Percentiles rank a stretch among this genome's conserved stretches.
phyloP scores from a whole-genome alignment of 2,329 filamentous ascomycete species.

The Hymenoscyphus occultus region DNA sequence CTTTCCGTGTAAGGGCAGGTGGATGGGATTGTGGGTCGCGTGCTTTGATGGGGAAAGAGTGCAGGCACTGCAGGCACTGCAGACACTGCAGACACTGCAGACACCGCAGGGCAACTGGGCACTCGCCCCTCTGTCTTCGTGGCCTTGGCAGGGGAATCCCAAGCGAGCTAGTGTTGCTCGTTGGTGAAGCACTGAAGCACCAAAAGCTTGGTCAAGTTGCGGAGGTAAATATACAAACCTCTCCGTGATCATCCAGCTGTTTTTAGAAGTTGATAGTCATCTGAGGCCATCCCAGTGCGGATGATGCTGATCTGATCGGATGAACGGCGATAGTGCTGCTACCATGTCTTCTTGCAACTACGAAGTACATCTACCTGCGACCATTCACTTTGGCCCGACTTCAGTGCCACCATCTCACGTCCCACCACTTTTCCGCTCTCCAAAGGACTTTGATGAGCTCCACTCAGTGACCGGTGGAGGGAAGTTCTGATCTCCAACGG shows the following conservation, averaged over 20 bases:
- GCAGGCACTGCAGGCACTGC: not conserved
- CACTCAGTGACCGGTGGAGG: not conserved
- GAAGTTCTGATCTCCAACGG: not conserved
- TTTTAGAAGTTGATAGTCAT: not conserved
- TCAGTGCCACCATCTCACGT: not conserved
- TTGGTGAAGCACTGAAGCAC: not conserved
- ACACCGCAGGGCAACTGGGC: not conserved
- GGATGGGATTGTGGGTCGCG: not conserved
- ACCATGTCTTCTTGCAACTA: too few relatives aligned
- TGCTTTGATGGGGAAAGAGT: constrained; percentile 2
- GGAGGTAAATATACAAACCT: not conserved
- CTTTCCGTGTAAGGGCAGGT: too few relatives aligned
- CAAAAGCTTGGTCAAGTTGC: not conserved
- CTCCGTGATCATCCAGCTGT: not conserved
- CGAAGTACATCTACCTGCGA: not conserved
- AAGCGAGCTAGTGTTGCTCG: not conserved
- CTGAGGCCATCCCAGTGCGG: not conserved
- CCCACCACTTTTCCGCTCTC: not conserved
- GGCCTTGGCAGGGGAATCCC: not conserved
- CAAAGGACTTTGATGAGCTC: not conserved
- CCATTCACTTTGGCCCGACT: not conserved
- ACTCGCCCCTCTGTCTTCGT: too few relatives aligned
- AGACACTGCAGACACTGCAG: not conserved
- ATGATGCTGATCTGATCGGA: not conserved
- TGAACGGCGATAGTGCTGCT: not conserved